Conservation (phyloP, 2,329 filamentous ascomycete genomes). For the Mariannaea sp. region DNA sequence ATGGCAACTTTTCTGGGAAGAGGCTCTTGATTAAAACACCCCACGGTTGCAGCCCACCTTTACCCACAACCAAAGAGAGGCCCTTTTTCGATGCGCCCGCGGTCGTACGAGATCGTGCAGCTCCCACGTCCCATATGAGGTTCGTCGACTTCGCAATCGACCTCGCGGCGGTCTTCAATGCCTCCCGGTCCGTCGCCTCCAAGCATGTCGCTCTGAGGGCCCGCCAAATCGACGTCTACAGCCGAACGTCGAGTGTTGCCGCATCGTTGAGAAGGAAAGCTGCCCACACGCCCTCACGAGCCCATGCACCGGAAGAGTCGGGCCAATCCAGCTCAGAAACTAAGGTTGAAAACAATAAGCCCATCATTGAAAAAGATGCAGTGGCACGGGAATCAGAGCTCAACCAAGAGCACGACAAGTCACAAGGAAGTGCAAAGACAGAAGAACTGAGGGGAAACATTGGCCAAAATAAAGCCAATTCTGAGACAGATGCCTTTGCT, state of each 20-base stretch:
- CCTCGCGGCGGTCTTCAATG: slow-evolving; percentile 70
- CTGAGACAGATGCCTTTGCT: slow-evolving; percentile 14
- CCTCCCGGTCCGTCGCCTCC: slow-evolving; percentile 68
- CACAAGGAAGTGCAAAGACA: slow-evolving; percentile 7
- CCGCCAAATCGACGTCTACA: slow-evolving; percentile 58
- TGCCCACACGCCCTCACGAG: slow-evolving; percentile 11
- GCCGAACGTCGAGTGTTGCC: slow-evolving; percentile 51
- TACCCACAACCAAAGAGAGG: slow-evolving; percentile 15
- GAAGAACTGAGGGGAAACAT: slow-evolving; percentile 15
- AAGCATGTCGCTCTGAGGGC: slow-evolving; percentile 64
- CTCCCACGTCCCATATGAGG: slow-evolving; percentile 51
- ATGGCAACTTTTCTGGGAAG: slow-evolving; percentile 30
- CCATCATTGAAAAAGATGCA: slow-evolving; percentile 20
- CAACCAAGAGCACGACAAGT: slow-evolving; percentile 16
- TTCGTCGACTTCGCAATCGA: slow-evolving; percentile 71
- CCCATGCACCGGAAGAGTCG: slow-evolving; percentile 1
- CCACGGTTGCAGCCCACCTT: slow-evolving; percentile 20
- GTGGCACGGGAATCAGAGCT: slow-evolving; percentile 10
- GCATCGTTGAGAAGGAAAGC: slow-evolving; percentile 41
- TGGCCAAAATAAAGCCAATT: background rate
- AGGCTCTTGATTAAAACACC: slow-evolving; percentile 12
- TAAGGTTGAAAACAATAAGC: slow-evolving; percentile 9
- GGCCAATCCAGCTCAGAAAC: background rate
- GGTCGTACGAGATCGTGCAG: slow-evolving; percentile 32
- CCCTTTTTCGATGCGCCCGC: slow-evolving; percentile 32